These are phyloP conservation scores for Cryptococcus sp. DNA, from an alignment of 1,284 basidiomycete species.

Conservation along the genomic window DNA sequence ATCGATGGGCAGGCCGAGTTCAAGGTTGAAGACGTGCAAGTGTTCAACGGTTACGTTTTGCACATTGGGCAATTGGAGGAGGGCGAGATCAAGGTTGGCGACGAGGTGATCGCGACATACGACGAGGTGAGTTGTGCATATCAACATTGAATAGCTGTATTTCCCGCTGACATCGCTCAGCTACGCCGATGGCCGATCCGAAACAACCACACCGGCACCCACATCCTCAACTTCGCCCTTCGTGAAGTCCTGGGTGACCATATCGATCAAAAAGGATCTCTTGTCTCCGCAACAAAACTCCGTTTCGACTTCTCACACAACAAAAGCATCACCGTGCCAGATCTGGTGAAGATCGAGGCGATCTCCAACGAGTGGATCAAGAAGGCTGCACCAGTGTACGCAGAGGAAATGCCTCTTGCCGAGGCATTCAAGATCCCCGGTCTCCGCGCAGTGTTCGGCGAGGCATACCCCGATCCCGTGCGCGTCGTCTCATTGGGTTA, in stretches of 20 bases:
- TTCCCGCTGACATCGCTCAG: constrained; percentile 49
- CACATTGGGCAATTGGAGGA: constrained; percentile 87
- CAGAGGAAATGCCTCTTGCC: constrained; percentile 81
- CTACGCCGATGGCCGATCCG: constrained; percentile 91
- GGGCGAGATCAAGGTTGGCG: constrained; percentile 67
- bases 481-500: constrained; percentile 89
- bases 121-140: constrained; percentile 63
- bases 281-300: constrained; percentile 91
- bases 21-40: constrained; percentile 89
- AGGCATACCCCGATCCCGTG: constrained; percentile 96
- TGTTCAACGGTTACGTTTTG: constrained; percentile 79
- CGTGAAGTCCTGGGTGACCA: constrained; percentile 94
- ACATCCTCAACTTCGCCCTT: constrained; percentile 93
- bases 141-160: no score
- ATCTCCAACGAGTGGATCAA: constrained; percentile 88
- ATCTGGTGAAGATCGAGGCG: constrained; percentile 79
- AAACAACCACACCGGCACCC: constrained; percentile 98
- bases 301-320: constrained; percentile 99
- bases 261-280: constrained; percentile 96
- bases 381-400: constrained; percentile 82
- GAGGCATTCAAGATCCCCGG: constrained; percentile 86
- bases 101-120: constrained; percentile 71
- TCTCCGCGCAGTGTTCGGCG: constrained; percentile 93
- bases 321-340: constrained; percentile 71
- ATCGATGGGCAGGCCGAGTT: constrained; percentile 92